Evolutionary conservation across 208 protist genomes (phyloP), one percentile per base, ranked within the genome.

Genomic region (Porcisia hertigi): DNA sequence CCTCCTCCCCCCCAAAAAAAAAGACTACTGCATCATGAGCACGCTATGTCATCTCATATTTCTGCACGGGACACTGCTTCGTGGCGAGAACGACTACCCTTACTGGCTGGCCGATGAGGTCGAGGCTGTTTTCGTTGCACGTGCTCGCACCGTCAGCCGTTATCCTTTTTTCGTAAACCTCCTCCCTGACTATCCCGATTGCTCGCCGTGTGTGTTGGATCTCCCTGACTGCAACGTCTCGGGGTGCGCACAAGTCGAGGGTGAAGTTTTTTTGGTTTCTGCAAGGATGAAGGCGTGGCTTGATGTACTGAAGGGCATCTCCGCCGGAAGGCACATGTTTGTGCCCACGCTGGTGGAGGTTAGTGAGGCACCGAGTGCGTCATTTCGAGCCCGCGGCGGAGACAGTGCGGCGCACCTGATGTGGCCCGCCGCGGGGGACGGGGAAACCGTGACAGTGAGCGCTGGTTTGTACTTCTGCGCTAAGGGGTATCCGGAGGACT

Each of bases 101-200:
- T 90, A 83, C 65, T 94, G 90, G 88, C 71, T 94, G 62, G 90
- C 84, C 2, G 77, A 92, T 64, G 79, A 76, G 11, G 30, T 65
- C 11, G 79, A 90, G 63, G 83, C 88, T 12, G 57, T 74, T 25
- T 94, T 92, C 65, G 67, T 94, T 20, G 77, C 79, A 7, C 73
- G 69, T 49, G 88, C 80, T 23, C 69, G 75, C 36, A 94, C 90
- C 4, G 58, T 76, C 12, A 72, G 80, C 34, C 79, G 80, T 41
- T 92, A 92, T 70, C 90, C 90, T 20, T 59, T 92, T 60, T 94
- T 92, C 77, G 85, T 92, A 8, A 89, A 86, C 69, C 79, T 92
- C 23, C 66, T 71, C 1, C 86, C 89, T 8, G 70, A 75, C 30
- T 57, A 81, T 70, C n/a, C 36, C 11, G 69, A 49, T 47, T 91